These are phyloP conservation scores for Lentithecium fluviatile DNA, from an alignment of 495 filamentous ascomycete genomes.

Conservation along the genomic window DNA sequence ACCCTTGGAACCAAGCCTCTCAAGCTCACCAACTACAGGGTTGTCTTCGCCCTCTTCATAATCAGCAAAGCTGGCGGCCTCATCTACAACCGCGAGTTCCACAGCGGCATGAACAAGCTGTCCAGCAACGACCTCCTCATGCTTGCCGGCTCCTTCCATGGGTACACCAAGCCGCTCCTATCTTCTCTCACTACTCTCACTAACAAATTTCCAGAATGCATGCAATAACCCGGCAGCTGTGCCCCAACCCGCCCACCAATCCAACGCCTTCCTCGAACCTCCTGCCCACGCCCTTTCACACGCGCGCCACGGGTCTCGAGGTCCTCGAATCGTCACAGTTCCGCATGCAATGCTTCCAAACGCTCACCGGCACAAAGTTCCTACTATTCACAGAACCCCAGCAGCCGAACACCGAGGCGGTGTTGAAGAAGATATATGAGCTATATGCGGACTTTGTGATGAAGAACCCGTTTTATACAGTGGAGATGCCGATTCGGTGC, in stretches of 20 bases:
- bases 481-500: slow-evolving; percentile 95
- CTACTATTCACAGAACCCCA: slow-evolving; percentile 90
- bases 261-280: slow-evolving; percentile 27
- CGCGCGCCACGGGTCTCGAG: slow-evolving; percentile 72
- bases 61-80: slow-evolving; percentile 98
- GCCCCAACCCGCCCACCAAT: slow-evolving; percentile 39
- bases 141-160: slow-evolving; percentile 97
- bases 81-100: slow-evolving; percentile 92
- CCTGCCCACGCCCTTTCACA: slow-evolving; percentile 47
- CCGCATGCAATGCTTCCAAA: slow-evolving; percentile 91
- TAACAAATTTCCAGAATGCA: slow-evolving; percentile 39
- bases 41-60: slow-evolving; percentile 88
- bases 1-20: too few species aligned
- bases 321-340: slow-evolving; percentile 89
- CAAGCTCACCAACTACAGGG: slow-evolving; percentile 54
- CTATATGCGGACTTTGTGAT: slow-evolving; percentile 96
- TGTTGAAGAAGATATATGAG: slow-evolving; percentile 84
- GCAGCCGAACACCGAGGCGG: slow-evolving; percentile 80
- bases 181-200: slow-evolving; percentile 37
- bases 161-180: slow-evolving; percentile 59
- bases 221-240: slow-evolving; percentile 37
- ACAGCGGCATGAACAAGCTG: slow-evolving; percentile 77
- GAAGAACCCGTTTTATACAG: slow-evolving; percentile 98
- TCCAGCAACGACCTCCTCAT: slow-evolving; percentile 93
- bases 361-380: slow-evolving; percentile 91